phyloP scores from a whole-genome alignment of 441 rosid species.

The Aquilaria agallochum region DNA sequence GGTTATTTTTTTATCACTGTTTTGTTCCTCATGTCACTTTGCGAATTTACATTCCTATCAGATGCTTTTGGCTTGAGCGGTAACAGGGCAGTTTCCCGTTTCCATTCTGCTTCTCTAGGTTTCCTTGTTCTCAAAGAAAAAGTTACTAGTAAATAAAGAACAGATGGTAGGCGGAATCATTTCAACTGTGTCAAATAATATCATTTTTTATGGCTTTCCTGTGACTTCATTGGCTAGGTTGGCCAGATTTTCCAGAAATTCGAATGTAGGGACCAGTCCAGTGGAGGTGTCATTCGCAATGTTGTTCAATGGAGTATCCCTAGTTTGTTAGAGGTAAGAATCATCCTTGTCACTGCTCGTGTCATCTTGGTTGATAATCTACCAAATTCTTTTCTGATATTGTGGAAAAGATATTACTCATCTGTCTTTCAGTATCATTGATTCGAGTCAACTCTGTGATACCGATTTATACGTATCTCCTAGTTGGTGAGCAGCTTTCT shows the following conservation, averaged over 20 bases:
- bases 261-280: constrained; percentile 53
- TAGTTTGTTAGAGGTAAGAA: constrained; percentile 63
- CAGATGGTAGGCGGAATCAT: no score
- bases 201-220: not conserved
- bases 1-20: not conserved
- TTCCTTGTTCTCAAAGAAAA: no score
- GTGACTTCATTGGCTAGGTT: constrained; percentile 34
- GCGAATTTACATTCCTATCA: constrained; percentile 7
- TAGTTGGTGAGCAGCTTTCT: no score
- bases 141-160: no score
- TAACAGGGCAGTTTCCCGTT: not conserved
- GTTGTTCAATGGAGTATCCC: constrained; percentile 91
- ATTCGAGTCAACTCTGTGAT: not conserved
- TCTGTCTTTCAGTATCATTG: no score
- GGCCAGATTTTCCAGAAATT: constrained; percentile 91
- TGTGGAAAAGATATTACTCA: not conserved
- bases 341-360: constrained; percentile 8
- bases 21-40: not conserved
- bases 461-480: not conserved
- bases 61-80: constrained; percentile 1
- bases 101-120: no score
- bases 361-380: constrained; percentile 9
- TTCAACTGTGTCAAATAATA: no score
- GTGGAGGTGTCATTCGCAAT: constrained; percentile 67
- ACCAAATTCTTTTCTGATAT: not conserved